Evolutionary conservation across 2,329 filamentous ascomycete genomes (phyloP).

Genomic region (Byssochlamys sp.): DNA sequence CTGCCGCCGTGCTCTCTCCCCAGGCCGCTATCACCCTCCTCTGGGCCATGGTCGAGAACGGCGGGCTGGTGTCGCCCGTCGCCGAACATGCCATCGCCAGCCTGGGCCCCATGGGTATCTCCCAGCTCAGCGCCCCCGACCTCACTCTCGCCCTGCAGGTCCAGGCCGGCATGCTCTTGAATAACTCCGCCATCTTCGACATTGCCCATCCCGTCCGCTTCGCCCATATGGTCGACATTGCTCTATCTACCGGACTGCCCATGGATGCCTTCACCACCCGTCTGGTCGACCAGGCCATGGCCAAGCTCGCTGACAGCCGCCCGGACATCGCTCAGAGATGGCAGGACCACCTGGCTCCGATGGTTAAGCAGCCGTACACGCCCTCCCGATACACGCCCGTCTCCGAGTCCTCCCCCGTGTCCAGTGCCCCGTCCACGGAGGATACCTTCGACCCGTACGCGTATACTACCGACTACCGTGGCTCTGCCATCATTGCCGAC

Average conservation of each 20-base stretch:
- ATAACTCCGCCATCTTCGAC: constrained; percentile 38
- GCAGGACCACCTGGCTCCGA: constrained; percentile 44
- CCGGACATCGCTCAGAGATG: constrained; percentile 44
- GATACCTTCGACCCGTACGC: constrained; percentile 88
- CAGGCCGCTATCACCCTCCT: constrained; percentile 51
- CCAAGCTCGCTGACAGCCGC: constrained; percentile 40
- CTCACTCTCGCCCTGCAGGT: constrained; percentile 54
- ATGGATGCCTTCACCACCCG: constrained; percentile 48
- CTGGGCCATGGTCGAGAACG: constrained; percentile 58
- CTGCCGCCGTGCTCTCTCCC: constrained; percentile 42
- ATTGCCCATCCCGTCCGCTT: constrained; percentile 52
- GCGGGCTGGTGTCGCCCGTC: constrained; percentile 50
- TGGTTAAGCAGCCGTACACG: constrained; percentile 39
- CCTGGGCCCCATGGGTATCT: constrained; percentile 51
- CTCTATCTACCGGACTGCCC: constrained; percentile 43
- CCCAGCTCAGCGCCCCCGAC: constrained; percentile 42
- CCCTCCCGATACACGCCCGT: constrained; percentile 31
- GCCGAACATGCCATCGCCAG: constrained; percentile 53
- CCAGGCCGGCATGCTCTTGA: constrained; percentile 42
- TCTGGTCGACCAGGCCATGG: constrained; percentile 50
- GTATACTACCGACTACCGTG: constrained; percentile 82
- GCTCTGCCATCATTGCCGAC: constrained; percentile 81
- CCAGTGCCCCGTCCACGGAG: constrained; percentile 56
- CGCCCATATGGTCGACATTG: constrained; percentile 51
- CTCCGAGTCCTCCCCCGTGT: constrained; percentile 41